Percentiles rank a stretch among this genome's conserved stretches.
phyloP scores from a whole-genome alignment of 805 yeast species.

The Komagataella pastoris region DNA sequence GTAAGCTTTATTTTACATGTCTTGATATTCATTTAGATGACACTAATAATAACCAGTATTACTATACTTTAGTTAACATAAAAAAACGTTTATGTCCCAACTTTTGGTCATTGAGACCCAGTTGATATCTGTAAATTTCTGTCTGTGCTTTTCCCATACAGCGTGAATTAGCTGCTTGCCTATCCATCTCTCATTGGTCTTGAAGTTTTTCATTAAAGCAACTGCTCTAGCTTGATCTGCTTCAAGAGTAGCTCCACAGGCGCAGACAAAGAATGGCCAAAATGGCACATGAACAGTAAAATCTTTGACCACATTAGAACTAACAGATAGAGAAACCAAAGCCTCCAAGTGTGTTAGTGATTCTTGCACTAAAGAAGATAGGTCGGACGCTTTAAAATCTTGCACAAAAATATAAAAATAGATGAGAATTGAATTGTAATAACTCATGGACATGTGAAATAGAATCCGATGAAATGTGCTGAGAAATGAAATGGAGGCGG shows the following conservation, averaged over 20 bases:
- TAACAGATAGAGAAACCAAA: conserved; percentile 9
- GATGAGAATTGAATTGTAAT: conserved; percentile 28
- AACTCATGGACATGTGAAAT: conserved; percentile 22
- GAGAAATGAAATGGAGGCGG: conserved; percentile 12
- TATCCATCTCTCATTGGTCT: conserved; percentile 34
- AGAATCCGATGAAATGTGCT: conserved; percentile 27
- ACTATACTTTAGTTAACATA: conserved; percentile 4
- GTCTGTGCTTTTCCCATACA: conserved; percentile 23
- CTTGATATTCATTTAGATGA: neutral
- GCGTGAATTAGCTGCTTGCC: conserved; percentile 40
- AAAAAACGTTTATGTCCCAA: conserved; percentile 30
- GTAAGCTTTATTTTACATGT: neutral
- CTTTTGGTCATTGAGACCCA: conserved; percentile 43
- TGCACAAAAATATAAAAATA: conserved; percentile 34
- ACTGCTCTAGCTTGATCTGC: conserved; percentile 19
- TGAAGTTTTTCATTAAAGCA: conserved; percentile 19
- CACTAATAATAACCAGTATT: neutral
- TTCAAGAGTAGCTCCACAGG: conserved; percentile 22
- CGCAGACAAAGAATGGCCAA: conserved; percentile 34
- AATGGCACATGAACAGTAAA: conserved; percentile 25
- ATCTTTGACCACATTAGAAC: conserved; percentile 8
- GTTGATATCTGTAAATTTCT: conserved; percentile 17
- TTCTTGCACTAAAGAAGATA: neutral
- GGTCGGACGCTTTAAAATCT: conserved; percentile 10
- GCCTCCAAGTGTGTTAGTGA: neutral